Evolutionary conservation across 208 protist species (phyloP).

Genomic region (Trypanosoma boissoni): DNA sequence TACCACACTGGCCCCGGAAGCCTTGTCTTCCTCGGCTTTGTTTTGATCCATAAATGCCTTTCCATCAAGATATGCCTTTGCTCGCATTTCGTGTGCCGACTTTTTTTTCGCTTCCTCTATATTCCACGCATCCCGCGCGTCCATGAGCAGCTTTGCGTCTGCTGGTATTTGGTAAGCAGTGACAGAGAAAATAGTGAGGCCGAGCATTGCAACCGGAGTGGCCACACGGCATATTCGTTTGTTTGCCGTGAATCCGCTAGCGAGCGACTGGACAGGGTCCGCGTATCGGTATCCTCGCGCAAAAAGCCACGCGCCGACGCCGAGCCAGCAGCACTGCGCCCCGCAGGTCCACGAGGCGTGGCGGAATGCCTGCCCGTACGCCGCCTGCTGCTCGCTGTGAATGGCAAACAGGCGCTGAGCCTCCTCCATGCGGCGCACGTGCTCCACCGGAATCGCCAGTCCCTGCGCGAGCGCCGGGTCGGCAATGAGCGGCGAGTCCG

Average conservation of each 20-base stretch:
- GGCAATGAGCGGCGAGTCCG: conserved; percentile 61
- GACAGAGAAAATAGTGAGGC: conserved; percentile 35
- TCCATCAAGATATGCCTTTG: conserved; percentile 40
- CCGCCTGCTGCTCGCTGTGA: conserved; percentile 43
- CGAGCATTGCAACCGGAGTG: conserved; percentile 63
- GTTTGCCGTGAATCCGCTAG: conserved; percentile 44
- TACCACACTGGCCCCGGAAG: conserved; percentile 14
- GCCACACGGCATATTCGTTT: conserved; percentile 41
- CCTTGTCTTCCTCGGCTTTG: conserved; percentile 23
- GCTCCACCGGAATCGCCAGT: conserved; percentile 42
- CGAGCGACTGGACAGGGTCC: conserved; percentile 67
- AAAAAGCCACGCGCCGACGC: conserved; percentile 55
- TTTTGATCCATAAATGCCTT: conserved; percentile 23
- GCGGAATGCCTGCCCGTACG: conserved; percentile 29
- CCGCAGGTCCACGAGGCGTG: conserved; percentile 44
- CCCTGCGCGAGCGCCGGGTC: conserved; percentile 36
- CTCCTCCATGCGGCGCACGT: conserved; percentile 69
- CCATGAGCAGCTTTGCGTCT: conserved; percentile 39
- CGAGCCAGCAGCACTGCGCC: conserved; percentile 61
- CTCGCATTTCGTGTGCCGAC: conserved; percentile 28
- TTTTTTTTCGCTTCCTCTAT: conserved; percentile 41
- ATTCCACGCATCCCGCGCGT: conserved; percentile 22
- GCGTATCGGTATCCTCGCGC: conserved; percentile 61
- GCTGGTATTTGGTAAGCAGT: conserved; percentile 52
- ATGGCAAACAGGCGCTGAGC: conserved; percentile 53